Base-by-base conservation (phyloP, 305 asterid species). In the Fraxinus sp. region DNA sequence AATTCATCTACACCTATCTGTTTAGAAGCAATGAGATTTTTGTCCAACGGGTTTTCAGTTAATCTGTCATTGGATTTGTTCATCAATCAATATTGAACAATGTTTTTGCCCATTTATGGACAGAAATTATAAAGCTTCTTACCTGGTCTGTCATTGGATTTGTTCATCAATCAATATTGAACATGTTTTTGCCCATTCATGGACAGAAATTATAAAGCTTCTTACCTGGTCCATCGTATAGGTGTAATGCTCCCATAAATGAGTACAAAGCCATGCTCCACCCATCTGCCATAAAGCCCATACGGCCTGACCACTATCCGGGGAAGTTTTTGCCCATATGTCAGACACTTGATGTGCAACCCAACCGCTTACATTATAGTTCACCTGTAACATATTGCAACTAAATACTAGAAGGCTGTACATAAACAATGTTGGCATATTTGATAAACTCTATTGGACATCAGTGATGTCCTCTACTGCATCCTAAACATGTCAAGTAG, bases 231-330 rank as follows among this genome's bases (percentile, higher is more conserved):
- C 93, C 90, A 91, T 76, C 66, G 97, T 92, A 72, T 88, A 92
- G 26, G 93, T 86, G 75, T 92, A 94, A 84, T 92, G 96, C 85
- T 94, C 98, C 95, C 95, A 94, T 57, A 94, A 78, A 88, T 94
- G 98, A 35, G 98, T 92, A 80, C 91, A 90, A 68, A 92, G 93
- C 98, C 98, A 94, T 9, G 96, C 94, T 85, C 97, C 98, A 18
- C 98, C 96, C 98, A 94, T 92, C 79, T 77, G 97, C 98, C 98
- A 94, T 76, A 88, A 62, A 46, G 98, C 94, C 94, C 95, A 94
- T 79, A 89, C 90, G 1, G 96, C 90, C 59, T 89, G 78, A 46
- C 97, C 97, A 7, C 76, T 81, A 82, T 92, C 91, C 0, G 98
- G 94, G 7, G 97, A 90, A 66, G 98, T 87, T 87, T 94, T 94